Conservation (phyloP, 495 filamentous ascomycete genomes). For the Cudoniella acicularis region DNA sequence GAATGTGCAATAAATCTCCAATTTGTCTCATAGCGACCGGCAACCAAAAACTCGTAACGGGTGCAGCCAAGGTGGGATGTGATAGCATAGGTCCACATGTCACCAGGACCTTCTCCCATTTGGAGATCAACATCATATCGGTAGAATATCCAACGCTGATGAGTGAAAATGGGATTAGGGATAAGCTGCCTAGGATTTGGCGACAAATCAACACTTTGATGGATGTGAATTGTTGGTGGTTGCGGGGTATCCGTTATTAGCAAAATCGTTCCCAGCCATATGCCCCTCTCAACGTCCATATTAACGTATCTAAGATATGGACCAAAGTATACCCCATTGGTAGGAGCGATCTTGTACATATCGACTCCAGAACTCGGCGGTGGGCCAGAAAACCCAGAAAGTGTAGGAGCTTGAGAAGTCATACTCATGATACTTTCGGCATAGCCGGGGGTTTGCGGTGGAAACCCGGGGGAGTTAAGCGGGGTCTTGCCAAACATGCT, state of each 20-base stretch:
- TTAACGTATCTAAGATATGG: slow-evolving; percentile 95
- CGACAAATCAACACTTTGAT: slow-evolving; percentile 84
- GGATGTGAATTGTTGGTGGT: slow-evolving; percentile 94
- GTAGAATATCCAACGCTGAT: slow-evolving; percentile 94
- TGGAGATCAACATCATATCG: slow-evolving; percentile 89
- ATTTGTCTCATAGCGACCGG: slow-evolving; percentile 80
- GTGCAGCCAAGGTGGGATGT: slow-evolving; percentile 96
- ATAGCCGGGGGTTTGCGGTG: slow-evolving; percentile 66
- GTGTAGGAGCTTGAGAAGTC: slow-evolving; percentile 63
- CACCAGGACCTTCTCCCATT: slow-evolving; percentile 78
- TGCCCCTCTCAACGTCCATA: slow-evolving; percentile 88
- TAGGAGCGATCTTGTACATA: slow-evolving; percentile 86
- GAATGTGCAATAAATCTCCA: slow-evolving; percentile 98
- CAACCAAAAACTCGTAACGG: slow-evolving; percentile 96
- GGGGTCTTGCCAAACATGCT: slow-evolving; percentile 67
- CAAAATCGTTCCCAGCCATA: slow-evolving; percentile 75
- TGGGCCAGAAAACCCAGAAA: slow-evolving; percentile 73
- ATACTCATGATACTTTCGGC: slow-evolving; percentile 77
- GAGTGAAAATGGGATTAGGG: slow-evolving; percentile 75
- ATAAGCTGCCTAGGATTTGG: slow-evolving; percentile 91
- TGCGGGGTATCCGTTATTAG: slow-evolving; percentile 90
- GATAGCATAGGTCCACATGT: slow-evolving; percentile 97
- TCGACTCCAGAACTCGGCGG: slow-evolving; percentile 85
- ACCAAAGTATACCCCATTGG: slow-evolving; percentile 98
- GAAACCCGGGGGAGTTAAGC: slow-evolving; percentile 71